phyloP scores from a whole-genome alignment of 768 basidiomycete species.

The Obba rivulosa region DNA sequence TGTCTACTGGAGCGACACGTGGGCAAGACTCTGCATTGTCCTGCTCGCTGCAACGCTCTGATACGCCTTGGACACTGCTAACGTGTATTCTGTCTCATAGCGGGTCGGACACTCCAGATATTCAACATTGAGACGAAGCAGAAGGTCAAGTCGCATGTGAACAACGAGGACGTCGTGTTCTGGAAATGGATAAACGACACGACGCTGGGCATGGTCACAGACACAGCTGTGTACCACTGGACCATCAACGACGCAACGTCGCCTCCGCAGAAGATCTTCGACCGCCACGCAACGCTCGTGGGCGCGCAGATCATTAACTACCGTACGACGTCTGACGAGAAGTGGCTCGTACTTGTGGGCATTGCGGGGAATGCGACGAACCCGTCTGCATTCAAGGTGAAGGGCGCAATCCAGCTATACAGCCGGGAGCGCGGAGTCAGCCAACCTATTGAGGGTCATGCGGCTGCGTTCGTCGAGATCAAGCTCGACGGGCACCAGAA shows the following conservation, averaged over 20 bases:
- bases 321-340: slow-evolving; percentile 85
- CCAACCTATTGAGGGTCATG: slow-evolving; percentile 98
- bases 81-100: slow-evolving; percentile 33
- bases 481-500: slow-evolving; percentile 86
- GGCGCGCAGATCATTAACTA: slow-evolving; percentile 99
- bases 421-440: slow-evolving; percentile 89
- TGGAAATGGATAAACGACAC: slow-evolving; percentile 98
- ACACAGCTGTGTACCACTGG: slow-evolving; percentile 92
- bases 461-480: slow-evolving; percentile 90
- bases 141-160: slow-evolving; percentile 94
- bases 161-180: slow-evolving; percentile 91
- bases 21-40: too few relatives aligned
- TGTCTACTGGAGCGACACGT: too few relatives aligned
- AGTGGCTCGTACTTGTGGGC: slow-evolving; percentile 96
- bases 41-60: too few relatives aligned
- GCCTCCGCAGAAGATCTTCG: slow-evolving; percentile 88
- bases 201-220: slow-evolving; percentile 93
- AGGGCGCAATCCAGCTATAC: slow-evolving; percentile 97
- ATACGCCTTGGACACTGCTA: too few relatives aligned
- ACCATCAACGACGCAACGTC: slow-evolving; percentile 69
- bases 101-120: slow-evolving; percentile 89
- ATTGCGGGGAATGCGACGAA: slow-evolving; percentile 91
- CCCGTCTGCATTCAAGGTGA: slow-evolving; percentile 96
- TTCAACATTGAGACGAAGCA: slow-evolving; percentile 98
- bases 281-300: slow-evolving; percentile 90